phyloP scores from a whole-genome alignment of 441 rosid genomes.

The Capsella rubella region DNA sequence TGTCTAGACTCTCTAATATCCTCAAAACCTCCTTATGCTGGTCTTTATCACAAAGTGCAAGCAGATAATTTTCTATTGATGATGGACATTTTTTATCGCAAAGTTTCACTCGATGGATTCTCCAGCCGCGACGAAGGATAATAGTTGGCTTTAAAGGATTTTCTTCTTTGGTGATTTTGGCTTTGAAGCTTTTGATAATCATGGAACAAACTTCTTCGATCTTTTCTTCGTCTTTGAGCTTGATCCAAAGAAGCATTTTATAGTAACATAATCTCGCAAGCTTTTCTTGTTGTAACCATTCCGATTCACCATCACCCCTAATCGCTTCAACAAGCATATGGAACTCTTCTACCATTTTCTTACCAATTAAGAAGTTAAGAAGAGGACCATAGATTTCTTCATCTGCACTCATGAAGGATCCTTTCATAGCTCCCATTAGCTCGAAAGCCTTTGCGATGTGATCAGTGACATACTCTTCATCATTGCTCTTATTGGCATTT shows the following conservation, averaged over 20 bases:
- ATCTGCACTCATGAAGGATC: constrained; percentile 48
- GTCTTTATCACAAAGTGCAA: constrained; percentile 64
- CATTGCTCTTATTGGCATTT: constrained; percentile 51
- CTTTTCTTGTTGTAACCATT: constrained; percentile 34
- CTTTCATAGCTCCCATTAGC: constrained; percentile 55
- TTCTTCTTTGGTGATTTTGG: no score
- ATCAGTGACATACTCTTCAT: constrained; percentile 51
- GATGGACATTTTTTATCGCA: no score
- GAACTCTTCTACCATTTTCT: constrained; percentile 62
- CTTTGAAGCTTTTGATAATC: constrained; percentile 32
- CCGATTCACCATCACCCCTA: constrained; percentile 42
- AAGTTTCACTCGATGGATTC: neutral
- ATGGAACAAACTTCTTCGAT: constrained; percentile 54
- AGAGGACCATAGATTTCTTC: constrained; percentile 65
- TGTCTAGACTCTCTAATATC: constrained; percentile 58
- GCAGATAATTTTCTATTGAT: constrained; percentile 55
- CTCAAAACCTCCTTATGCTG: constrained; percentile 53
- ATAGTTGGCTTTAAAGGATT: no score
- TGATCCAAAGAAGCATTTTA: constrained; percentile 68
- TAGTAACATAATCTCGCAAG: constrained; percentile 56
- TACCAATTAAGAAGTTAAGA: constrained; percentile 63
- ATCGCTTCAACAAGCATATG: constrained; percentile 45
- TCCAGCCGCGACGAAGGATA: no score
- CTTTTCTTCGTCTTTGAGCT: constrained; percentile 52
- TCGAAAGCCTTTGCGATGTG: constrained; percentile 49